Percentiles rank a stretch among this genome's conserved stretches.
phyloP scores from a whole-genome alignment of 192 early-diverging fungal species.

The Dispira simplex region DNA sequence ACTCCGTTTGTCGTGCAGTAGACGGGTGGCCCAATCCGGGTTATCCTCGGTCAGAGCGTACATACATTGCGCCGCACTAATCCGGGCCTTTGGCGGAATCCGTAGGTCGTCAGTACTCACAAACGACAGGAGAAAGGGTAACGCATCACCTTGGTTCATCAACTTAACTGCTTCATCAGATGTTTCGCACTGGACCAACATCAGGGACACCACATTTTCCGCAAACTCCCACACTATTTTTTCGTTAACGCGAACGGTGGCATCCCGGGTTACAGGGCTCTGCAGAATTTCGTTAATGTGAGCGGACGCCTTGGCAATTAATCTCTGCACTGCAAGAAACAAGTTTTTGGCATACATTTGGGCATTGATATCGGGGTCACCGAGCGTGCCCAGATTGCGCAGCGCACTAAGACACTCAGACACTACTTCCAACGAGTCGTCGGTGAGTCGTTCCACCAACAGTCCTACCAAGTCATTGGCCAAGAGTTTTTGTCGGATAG shows the following conservation, averaged over 20 bases:
- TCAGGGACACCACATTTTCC: constrained; percentile 24
- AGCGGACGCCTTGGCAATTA: constrained; percentile 19
- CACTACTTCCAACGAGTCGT: constrained; percentile 52
- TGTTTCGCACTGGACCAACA: constrained; percentile 41
- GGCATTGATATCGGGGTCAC: constrained; percentile 24
- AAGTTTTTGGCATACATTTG: constrained; percentile 26
- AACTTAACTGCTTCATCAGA: constrained; percentile 46
- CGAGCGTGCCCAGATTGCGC: constrained; percentile 21
- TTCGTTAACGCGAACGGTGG: constrained; percentile 3
- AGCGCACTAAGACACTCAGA: constrained; percentile 60
- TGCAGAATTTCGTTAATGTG: not conserved
- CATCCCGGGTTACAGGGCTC: constrained; percentile 9
- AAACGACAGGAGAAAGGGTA: constrained; percentile 54
- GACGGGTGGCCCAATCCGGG: constrained; percentile 31
- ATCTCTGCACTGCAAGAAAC: constrained; percentile 17
- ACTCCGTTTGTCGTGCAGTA: constrained; percentile 38
- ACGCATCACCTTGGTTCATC: constrained; percentile 45
- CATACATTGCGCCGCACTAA: constrained; percentile 53
- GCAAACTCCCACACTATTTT: constrained; percentile 29
- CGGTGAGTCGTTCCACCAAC: constrained; percentile 57
- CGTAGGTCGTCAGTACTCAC: constrained; percentile 26
- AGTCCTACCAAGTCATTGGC: constrained; percentile 44
- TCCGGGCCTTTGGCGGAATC: constrained; percentile 20
- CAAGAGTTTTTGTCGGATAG: constrained; percentile 53
- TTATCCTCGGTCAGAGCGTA: constrained; percentile 76